Evolutionary conservation across 176 grass and related monocot genomes (phyloP), one percentile per base, ranked within the genome.

Genomic region (Carex cristatella): DNA sequence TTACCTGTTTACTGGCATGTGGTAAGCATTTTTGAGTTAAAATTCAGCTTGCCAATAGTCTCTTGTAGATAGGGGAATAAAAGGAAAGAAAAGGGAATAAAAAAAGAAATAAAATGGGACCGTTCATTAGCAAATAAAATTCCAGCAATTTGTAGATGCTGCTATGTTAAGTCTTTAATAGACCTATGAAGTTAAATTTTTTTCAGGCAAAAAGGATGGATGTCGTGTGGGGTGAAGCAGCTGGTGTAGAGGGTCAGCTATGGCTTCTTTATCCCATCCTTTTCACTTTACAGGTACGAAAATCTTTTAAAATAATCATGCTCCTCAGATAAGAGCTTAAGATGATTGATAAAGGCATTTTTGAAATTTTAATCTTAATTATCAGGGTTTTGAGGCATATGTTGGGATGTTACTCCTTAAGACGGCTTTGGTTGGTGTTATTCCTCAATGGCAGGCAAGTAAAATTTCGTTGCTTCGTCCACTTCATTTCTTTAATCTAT

Each of bases 191-290:
- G 7, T 40, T 42, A 10, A 87, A 70, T 16, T 66, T 27, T 70
- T 59, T 56, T 33, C 42, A 98, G 95, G 95, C 95, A 73, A 98
- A 91, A 69, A 94, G 92, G 62, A 98, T 94, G 95, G 95, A 98
- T 66, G 95, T 98, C 0, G 95, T 98, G 66, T 98, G 95, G 95
- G 95, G 95, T 35, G 95, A 98, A 86, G 89, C 95, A 86, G 95
- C 95, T 89, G 95, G 95, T 85, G 95, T 98, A 84, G 92, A 98
- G 79, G 95, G 95, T 86, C 95, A 98, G 89, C 69, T 98, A 37
- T 86, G 87, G 85, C 91, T 98, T 55, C 73, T 97, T 65, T 94
- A 87, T 55, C 92, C 95, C 30, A 74, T 97, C 51, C 95, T 94
- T 77, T 97, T 97, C 66, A 87, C 90, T 57, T 91, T 97, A 88